These are phyloP conservation scores for Diaporthe ilicicola DNA, from an alignment of 2,329 filamentous ascomycete genomes.

Conservation along the genomic window DNA sequence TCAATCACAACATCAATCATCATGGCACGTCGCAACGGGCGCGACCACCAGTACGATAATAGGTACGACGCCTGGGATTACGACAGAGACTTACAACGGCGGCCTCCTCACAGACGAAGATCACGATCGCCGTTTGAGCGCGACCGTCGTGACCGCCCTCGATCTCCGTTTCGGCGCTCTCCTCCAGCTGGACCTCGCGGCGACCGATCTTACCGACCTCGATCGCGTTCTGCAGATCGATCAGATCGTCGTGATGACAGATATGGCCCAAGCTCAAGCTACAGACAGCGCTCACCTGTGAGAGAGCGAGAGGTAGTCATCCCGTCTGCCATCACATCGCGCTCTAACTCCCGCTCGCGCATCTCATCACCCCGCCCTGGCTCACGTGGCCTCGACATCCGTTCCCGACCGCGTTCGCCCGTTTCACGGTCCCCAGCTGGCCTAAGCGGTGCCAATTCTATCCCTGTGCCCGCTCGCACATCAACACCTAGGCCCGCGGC, in stretches of 20 bases:
- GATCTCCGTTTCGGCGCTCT: constrained; percentile 49
- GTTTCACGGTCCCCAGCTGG: constrained; percentile 48
- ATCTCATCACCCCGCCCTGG: constrained; percentile 62
- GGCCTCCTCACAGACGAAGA: constrained; percentile 51
- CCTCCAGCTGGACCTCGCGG: constrained; percentile 50
- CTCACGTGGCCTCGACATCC: constrained; percentile 52
- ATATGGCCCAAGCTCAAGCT: constrained; percentile 46
- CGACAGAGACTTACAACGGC: constrained; percentile 20
- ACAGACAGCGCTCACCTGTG: constrained; percentile 57
- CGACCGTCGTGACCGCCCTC: constrained; percentile 56
- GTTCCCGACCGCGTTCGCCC: constrained; percentile 57
- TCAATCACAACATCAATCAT: constrained; percentile 18
- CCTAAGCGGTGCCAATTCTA: constrained; percentile 30
- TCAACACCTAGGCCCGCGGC: constrained; percentile 25
- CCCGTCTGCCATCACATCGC: constrained; percentile 60
- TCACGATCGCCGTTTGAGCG: constrained; percentile 63
- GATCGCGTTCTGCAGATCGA: constrained; percentile 60
- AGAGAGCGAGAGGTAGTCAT: constrained; percentile 55
- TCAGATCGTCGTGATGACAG: constrained; percentile 57
- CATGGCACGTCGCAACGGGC: constrained; percentile 12
- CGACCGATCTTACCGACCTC: constrained; percentile 57
- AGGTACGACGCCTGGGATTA: background rate
- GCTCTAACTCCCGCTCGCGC: constrained; percentile 53
- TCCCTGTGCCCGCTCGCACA: constrained; percentile 31
- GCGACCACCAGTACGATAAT: background rate